Evolutionary conservation across 73 alveolate genomes (phyloP).

Genomic region (Paramecium primaurelia): DNA sequence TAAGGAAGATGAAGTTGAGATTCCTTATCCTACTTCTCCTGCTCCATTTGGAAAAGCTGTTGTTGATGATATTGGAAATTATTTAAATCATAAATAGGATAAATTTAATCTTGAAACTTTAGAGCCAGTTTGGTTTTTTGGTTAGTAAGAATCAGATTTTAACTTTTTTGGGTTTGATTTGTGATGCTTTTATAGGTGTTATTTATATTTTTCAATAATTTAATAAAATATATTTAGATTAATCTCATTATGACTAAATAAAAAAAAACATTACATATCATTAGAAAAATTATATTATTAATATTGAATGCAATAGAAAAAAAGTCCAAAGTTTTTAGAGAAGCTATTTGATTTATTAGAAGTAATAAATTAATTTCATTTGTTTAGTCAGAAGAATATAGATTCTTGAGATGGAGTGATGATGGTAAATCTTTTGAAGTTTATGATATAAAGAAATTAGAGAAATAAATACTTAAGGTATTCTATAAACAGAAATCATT

Average conservation of each 20-base stretch:
- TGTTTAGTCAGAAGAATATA: not conserved
- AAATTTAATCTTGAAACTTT: not conserved
- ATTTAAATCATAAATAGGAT: not conserved
- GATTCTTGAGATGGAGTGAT: slow-evolving; percentile 13
- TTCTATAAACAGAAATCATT: not conserved
- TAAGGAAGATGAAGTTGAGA: not conserved
- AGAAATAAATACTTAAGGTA: not conserved
- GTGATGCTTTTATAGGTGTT: not conserved
- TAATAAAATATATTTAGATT: not conserved
- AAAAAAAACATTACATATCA: not conserved
- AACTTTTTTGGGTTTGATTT: not conserved
- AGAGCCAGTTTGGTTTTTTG: not conserved
- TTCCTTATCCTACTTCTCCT: not conserved
- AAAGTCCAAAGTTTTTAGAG: slow-evolving; percentile 24
- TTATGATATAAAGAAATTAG: not conserved
- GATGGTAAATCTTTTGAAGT: not conserved
- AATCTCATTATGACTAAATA: not conserved
- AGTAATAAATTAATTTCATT: not conserved
- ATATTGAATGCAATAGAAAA: not conserved
- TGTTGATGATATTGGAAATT: not conserved
- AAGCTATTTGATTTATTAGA: not conserved
- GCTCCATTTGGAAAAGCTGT: slow-evolving; percentile 10
- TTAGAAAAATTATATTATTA: not conserved
- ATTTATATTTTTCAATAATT: not conserved
- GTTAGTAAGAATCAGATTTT: not conserved